These are phyloP conservation scores for Chlamydomonas schloesseri DNA, from an alignment of 139 green algal genomes.

Conservation along the genomic window DNA sequence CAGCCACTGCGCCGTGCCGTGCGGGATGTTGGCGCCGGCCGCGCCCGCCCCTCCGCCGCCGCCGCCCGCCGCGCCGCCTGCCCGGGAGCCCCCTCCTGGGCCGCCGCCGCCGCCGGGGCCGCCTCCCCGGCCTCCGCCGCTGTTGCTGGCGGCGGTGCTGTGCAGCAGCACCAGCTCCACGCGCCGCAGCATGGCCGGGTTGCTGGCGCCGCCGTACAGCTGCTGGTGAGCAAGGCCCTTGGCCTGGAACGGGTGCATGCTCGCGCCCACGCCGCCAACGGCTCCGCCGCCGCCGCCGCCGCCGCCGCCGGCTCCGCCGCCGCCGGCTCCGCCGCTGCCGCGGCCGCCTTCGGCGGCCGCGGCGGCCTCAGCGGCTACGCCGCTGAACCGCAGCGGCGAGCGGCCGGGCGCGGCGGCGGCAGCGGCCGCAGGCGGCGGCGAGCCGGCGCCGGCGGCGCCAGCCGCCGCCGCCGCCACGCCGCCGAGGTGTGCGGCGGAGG, in stretches of 20 bases:
- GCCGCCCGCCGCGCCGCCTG: too few relatives aligned
- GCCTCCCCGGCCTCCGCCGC: neutral
- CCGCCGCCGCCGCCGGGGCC: neutral
- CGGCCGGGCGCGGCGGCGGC: too few relatives aligned
- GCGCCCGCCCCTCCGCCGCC: neutral
- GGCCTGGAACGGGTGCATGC: too few relatives aligned
- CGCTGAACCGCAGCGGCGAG: too few relatives aligned
- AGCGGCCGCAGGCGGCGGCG: neutral
- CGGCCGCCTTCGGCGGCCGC: neutral
- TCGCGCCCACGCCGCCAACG: too few relatives aligned
- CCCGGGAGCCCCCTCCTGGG: too few relatives aligned
- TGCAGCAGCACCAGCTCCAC: slow-evolving; percentile 81
- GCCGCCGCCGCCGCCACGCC: neutral
- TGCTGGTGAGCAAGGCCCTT: neutral
- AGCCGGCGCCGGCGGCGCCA: neutral
- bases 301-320: too few relatives aligned
- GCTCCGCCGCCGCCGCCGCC: too few relatives aligned
- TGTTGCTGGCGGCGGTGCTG: neutral
- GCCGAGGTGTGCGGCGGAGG: slow-evolving; percentile 10
- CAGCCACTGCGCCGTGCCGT: slow-evolving; percentile 70
- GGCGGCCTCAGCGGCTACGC: too few relatives aligned
- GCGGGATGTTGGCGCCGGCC: slow-evolving; percentile 45
- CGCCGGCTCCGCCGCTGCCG: too few relatives aligned
- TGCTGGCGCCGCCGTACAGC: slow-evolving; percentile 9
- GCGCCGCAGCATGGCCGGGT: slow-evolving; percentile 44